These are phyloP conservation scores for Metschnikowia kofuensis DNA, from an alignment of 805 yeast species.

Conservation along the genomic window DNA sequence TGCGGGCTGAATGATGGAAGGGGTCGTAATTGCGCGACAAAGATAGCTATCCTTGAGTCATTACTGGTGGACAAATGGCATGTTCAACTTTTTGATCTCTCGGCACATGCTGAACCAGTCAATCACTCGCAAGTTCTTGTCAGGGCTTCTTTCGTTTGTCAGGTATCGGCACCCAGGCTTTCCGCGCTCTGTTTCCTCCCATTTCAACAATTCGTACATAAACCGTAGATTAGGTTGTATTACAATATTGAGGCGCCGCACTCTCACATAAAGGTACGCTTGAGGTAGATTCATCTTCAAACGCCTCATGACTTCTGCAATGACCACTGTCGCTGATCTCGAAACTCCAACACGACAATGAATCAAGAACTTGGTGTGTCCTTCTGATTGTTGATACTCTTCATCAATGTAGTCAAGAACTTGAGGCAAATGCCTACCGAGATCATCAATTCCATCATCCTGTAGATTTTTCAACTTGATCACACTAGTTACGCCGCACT, in stretches of 20 bases:
- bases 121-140: conserved; percentile 49
- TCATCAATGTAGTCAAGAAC: conserved; percentile 66
- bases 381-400: conserved; percentile 9
- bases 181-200: conserved; percentile 32
- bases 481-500: conserved; percentile 39
- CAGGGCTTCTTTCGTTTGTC: background rate
- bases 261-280: conserved; percentile 88
- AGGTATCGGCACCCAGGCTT: background rate
- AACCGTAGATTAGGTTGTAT: conserved; percentile 92
- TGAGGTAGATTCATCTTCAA: conserved; percentile 62
- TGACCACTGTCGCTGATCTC: conserved; percentile 91
- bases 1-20: background rate
- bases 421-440: conserved; percentile 57
- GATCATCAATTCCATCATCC: conserved; percentile 88
- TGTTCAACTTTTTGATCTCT: conserved; percentile 75
- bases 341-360: conserved; percentile 97
- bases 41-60: background rate
- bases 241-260: conserved; percentile 82
- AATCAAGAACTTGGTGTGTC: conserved; percentile 46
- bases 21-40: background rate
- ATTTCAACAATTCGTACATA: conserved; percentile 72
- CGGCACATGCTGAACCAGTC: conserved; percentile 90
- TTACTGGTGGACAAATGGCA: conserved; percentile 32
- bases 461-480: conserved; percentile 70
- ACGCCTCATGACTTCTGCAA: conserved; percentile 89